Percentiles rank a stretch among this genome's conserved stretches.
Conservation (phyloP, 306 rosid genomes). For the Quercus aquifolioides region DNA sequence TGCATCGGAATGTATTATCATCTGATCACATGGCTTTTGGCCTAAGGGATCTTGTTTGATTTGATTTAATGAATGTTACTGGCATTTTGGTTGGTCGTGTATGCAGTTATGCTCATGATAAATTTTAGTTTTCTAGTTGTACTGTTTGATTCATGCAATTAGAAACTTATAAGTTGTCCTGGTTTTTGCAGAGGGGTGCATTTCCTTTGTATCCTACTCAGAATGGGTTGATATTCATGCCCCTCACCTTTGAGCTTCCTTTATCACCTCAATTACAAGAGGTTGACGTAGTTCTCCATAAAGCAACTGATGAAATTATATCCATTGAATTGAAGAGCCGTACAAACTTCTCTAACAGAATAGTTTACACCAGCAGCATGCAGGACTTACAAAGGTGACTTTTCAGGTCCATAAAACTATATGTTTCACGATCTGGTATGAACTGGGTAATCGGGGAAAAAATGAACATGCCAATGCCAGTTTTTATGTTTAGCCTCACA, state of each 20-base stretch:
- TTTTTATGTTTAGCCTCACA: background rate
- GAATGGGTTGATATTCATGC: conserved; percentile 74
- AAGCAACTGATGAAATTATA: conserved; percentile 83
- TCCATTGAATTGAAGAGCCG: conserved; percentile 44
- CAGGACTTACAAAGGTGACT: conserved; percentile 55
- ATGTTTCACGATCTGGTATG: background rate
- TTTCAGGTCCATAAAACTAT: background rate
- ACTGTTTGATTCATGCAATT: no score
- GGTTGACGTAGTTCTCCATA: conserved; percentile 77
- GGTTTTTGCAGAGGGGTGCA: conserved; percentile 70
- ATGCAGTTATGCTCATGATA: no score
- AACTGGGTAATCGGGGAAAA: background rate
- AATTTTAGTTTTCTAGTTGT: no score
- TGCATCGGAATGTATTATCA: no score
- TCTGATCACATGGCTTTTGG: no score
- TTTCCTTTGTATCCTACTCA: conserved; percentile 77
- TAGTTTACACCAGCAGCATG: conserved; percentile 59
- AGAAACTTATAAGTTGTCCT: background rate
- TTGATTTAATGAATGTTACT: no score
- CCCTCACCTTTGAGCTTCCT: conserved; percentile 67
- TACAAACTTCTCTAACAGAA: conserved; percentile 12
- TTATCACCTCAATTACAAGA: conserved; percentile 68
- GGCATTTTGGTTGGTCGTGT: no score
- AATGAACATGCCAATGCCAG: background rate
- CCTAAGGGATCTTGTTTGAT: no score